Evolutionary conservation across 1,284 basidiomycete species (phyloP).

Genomic region (Cystobasidiaceae sp.): DNA sequence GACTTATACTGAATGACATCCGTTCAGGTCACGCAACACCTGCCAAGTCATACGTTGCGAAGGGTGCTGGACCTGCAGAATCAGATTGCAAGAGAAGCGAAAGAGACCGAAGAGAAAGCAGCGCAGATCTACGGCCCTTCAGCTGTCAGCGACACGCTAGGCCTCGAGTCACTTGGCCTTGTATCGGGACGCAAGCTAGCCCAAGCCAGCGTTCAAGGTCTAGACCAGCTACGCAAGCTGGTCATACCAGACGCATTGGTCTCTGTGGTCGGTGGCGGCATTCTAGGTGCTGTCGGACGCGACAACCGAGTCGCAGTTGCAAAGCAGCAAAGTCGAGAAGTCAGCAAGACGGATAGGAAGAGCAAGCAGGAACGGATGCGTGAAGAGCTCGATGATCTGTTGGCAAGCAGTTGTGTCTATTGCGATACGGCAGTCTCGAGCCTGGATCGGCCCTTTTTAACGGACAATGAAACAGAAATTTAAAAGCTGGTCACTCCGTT

Average conservation of each 20-base stretch:
- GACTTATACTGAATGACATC: neutral
- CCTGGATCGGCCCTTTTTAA: slow-evolving; percentile 78
- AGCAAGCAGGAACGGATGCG: slow-evolving; percentile 63
- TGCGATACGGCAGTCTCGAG: slow-evolving; percentile 82
- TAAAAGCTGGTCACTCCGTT: slow-evolving; percentile 44
- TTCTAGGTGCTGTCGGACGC: slow-evolving; percentile 41
- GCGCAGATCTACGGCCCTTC: slow-evolving; percentile 42
- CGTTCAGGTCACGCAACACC: slow-evolving; percentile 76
- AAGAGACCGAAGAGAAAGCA: slow-evolving; percentile 44
- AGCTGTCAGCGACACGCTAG: neutral
- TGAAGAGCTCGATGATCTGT: slow-evolving; percentile 74
- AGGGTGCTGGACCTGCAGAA: slow-evolving; percentile 77
- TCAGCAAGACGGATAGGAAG: slow-evolving; percentile 41
- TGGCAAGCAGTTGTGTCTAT: slow-evolving; percentile 80
- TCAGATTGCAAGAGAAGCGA: slow-evolving; percentile 61
- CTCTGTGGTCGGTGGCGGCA: slow-evolving; percentile 46
- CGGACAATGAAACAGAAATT: slow-evolving; percentile 71
- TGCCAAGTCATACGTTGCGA: slow-evolving; percentile 71
- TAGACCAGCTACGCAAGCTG: slow-evolving; percentile 75
- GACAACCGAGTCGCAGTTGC: slow-evolving; percentile 57
- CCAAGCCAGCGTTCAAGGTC: slow-evolving; percentile 42
- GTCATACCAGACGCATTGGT: slow-evolving; percentile 83
- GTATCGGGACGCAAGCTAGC: slow-evolving; percentile 35
- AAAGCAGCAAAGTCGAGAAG: slow-evolving; percentile 56
- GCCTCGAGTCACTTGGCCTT: slow-evolving; percentile 39